Percentiles rank a stretch among this genome's conserved stretches.
These are phyloP conservation scores for Phialophora macrospora DNA, from an alignment of 2,329 filamentous ascomycete genomes.

Conservation along the genomic window DNA sequence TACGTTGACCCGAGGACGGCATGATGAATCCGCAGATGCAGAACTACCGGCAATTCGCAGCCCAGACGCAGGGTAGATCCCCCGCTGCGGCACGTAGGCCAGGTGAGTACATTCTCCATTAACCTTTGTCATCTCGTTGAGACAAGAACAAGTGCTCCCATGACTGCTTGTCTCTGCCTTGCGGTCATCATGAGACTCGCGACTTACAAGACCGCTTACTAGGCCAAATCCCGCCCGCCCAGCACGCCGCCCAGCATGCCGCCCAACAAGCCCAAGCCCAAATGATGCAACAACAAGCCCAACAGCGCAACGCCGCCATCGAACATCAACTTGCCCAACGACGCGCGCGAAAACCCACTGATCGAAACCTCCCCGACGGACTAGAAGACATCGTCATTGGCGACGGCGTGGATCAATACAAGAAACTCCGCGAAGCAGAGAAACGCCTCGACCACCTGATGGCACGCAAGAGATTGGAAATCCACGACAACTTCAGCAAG, in stretches of 20 bases:
- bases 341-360: conserved; percentile 85
- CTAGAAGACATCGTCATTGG: conserved; percentile 81
- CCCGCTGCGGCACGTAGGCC: conserved; percentile 33
- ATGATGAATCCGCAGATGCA: conserved; percentile 41
- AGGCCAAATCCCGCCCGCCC: conserved; percentile 34
- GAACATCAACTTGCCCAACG: conserved; percentile 64
- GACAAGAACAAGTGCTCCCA: conserved; percentile 9
- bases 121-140: conserved; percentile 5
- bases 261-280: conserved; percentile 38
- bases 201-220: background rate
- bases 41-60: conserved; percentile 37
- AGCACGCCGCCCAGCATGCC: conserved; percentile 34
- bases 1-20: background rate
- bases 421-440: conserved; percentile 82
- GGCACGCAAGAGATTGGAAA: conserved; percentile 90
- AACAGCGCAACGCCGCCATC: conserved; percentile 38
- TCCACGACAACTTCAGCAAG: conserved; percentile 78
- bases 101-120: conserved; percentile 35
- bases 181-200: background rate
- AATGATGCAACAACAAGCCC: conserved; percentile 33
- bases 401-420: conserved; percentile 81
- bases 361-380: conserved; percentile 91
- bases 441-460: conserved; percentile 87
- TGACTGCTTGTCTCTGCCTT: conserved; percentile 2
- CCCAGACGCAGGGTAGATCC: conserved; percentile 36